Evolutionary conservation across 352 stramenopile genomes (phyloP).

Genomic region (Phytophthora ohioensis): DNA sequence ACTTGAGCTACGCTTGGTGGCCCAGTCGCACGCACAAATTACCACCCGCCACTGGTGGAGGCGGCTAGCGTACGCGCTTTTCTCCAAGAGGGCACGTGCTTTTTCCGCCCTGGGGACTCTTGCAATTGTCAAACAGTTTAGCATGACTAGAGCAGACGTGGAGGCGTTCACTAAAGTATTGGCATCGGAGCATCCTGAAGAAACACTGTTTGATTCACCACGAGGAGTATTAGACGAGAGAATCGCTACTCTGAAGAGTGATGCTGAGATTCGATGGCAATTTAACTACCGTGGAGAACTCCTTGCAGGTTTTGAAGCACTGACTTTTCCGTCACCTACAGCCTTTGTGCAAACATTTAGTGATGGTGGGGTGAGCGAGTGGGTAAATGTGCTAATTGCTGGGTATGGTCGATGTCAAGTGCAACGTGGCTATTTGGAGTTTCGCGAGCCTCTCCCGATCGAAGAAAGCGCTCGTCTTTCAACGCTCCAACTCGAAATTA

Average conservation of each 20-base stretch:
- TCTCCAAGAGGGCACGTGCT: constrained; percentile 2
- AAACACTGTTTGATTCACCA: background rate
- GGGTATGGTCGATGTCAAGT: constrained; percentile 1
- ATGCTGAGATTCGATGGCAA: background rate
- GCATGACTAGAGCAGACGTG: constrained; percentile 1
- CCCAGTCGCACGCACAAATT: background rate
- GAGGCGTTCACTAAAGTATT: background rate
- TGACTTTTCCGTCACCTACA: background rate
- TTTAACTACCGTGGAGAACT: background rate
- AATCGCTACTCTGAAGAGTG: background rate
- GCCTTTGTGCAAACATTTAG: background rate
- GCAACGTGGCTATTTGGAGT: constrained; percentile 9
- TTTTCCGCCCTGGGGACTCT: background rate
- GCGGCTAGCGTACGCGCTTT: constrained; percentile 5
- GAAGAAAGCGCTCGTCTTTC: background rate
- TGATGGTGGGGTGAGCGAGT: background rate
- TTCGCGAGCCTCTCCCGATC: background rate
- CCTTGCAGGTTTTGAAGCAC: background rate
- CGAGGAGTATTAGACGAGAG: background rate
- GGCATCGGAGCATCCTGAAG: background rate
- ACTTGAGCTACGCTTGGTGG: background rate
- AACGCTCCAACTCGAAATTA: constrained; percentile 5
- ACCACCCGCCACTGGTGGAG: constrained; percentile 10
- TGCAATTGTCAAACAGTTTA: constrained; percentile 2
- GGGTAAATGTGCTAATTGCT: background rate